These are phyloP conservation scores for Nigrospora sphaerica DNA, from an alignment of 2,329 filamentous ascomycete genomes.

Conservation along the genomic window DNA sequence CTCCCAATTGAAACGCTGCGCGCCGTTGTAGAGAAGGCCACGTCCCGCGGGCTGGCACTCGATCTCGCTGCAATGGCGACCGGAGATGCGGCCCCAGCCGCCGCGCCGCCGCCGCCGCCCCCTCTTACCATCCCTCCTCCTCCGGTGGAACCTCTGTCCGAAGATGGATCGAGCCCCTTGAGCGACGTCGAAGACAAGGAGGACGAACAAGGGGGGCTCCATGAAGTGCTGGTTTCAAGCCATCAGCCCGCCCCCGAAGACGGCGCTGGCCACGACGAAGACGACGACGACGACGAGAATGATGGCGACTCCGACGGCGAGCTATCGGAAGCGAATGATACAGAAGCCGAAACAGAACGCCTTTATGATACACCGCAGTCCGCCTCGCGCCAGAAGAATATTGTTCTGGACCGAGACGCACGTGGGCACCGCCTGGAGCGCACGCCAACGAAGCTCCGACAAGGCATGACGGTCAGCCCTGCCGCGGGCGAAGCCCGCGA, in stretches of 20 bases:
- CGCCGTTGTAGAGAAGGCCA: no score
- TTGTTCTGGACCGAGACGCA: slow-evolving; percentile 50
- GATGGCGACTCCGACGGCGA: slow-evolving; percentile 38
- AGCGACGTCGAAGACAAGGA: slow-evolving; percentile 86
- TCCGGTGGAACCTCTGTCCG: slow-evolving; percentile 36
- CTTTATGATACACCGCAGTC: slow-evolving; percentile 81
- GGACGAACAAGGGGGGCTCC: slow-evolving; percentile 46
- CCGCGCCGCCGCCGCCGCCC: slow-evolving; percentile 20
- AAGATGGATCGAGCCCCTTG: slow-evolving; percentile 77
- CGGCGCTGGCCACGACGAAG: slow-evolving; percentile 15
- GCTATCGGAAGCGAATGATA: slow-evolving; percentile 55
- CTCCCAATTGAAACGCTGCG: no score
- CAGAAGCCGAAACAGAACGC: slow-evolving; percentile 91
- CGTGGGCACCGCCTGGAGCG: slow-evolving; percentile 51
- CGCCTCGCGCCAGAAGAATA: slow-evolving; percentile 49
- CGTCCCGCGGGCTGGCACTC: not conserved
- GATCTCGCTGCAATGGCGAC: slow-evolving; percentile 38
- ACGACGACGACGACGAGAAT: slow-evolving; percentile 39
- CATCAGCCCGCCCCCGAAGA: slow-evolving; percentile 1
- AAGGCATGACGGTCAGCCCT: slow-evolving; percentile 6
- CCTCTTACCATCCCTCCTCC: slow-evolving; percentile 43
- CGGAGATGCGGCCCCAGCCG: slow-evolving; percentile 25
- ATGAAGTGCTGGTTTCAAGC: slow-evolving; percentile 28
- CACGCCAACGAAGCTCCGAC: slow-evolving; percentile 71
- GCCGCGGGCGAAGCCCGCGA: slow-evolving; percentile 8